Base-by-base conservation (phyloP, 2,329 filamentous ascomycete genomes). In the Pyricularia sp. region DNA sequence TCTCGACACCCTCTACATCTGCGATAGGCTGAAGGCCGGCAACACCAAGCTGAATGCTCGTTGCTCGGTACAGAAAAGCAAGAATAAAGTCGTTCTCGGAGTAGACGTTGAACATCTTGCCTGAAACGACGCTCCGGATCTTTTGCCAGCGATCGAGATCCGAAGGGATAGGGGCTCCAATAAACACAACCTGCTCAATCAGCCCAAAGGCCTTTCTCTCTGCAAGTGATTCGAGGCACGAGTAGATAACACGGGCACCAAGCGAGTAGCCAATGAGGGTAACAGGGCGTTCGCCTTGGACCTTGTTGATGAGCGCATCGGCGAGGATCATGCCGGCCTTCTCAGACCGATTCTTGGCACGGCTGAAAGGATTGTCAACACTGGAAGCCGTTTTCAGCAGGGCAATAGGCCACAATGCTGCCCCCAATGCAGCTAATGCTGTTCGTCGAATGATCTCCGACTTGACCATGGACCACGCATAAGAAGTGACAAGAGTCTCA, bases 21-120 rank as follows among this genome's bases (percentile, higher is more conserved):
- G 22, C 31, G 28, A 96, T 84, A 35, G 85, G 81, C 72, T 96
- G 89, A 1, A 97, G 78, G 0, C 93, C 93, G 0, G 92, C 92
- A 57, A 96, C 85, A 3, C 93, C 93, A 55, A 90, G 82, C 68
- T 94, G 88, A 31, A 96, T 83, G 66, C 88, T 92, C 55, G 89
- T 91, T 2, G 91, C 88, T 60, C 93, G 86, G 74, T 97, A 96
- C 22, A 96, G 79, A 72, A 96, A 93, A 0, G 86, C 92, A 1
- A 97, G 84, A 35, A 97, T 86, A 71, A 91, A 90, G 75, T 97
- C 93, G 66, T 94, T 93, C 64, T 88, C 86, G 1, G 90, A 93
- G 75, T 88, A 96, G 9, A 93, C 91, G 70, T 97, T 97, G 70
- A 96, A 88, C 8, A 96, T 81, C 65, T 89, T 84, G 2, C 93